Percentiles rank a stretch among this genome's conserved stretches.
Evolutionary conservation across 768 basidiomycete genomes (phyloP).

Genomic region (Neoboletus magnificus): DNA sequence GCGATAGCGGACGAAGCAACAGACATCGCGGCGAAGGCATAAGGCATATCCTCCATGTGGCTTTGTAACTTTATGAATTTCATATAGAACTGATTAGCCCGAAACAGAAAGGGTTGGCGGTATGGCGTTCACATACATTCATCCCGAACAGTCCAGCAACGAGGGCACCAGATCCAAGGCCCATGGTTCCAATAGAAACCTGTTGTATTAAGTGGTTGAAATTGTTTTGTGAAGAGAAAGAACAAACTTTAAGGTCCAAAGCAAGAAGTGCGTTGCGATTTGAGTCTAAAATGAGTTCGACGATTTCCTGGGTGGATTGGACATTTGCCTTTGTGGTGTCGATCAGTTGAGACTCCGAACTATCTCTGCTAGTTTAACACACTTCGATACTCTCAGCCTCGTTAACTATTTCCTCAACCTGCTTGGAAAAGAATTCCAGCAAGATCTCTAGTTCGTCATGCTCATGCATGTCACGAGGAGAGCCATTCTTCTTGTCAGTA

Average conservation of each 20-base stretch:
- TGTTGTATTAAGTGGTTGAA: constrained; percentile 24
- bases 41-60: constrained; percentile 67
- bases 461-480: constrained; percentile 62
- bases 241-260: constrained; percentile 77
- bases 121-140: constrained; percentile 65
- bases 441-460: constrained; percentile 93
- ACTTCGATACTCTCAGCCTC: constrained; percentile 88
- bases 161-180: constrained; percentile 85
- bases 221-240: not conserved
- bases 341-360: not conserved
- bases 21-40: constrained; percentile 71
- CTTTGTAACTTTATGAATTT: constrained; percentile 57
- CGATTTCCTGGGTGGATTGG: constrained; percentile 96
- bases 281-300: constrained; percentile 93
- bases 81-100: constrained; percentile 20
- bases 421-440: constrained; percentile 93
- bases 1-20: constrained; percentile 56
- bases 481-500: constrained; percentile 71
- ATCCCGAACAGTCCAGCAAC: constrained; percentile 93
- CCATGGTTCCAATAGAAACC: constrained; percentile 94
- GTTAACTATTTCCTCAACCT: constrained; percentile 94
- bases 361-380: constrained; percentile 12
- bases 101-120: constrained; percentile 18
- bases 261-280: constrained; percentile 91
- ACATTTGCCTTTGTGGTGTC: constrained; percentile 61